Evolutionary conservation across 345 rosid species (phyloP), one percentile per base, ranked within the genome.

Genomic region (Salix arbutifolia): DNA sequence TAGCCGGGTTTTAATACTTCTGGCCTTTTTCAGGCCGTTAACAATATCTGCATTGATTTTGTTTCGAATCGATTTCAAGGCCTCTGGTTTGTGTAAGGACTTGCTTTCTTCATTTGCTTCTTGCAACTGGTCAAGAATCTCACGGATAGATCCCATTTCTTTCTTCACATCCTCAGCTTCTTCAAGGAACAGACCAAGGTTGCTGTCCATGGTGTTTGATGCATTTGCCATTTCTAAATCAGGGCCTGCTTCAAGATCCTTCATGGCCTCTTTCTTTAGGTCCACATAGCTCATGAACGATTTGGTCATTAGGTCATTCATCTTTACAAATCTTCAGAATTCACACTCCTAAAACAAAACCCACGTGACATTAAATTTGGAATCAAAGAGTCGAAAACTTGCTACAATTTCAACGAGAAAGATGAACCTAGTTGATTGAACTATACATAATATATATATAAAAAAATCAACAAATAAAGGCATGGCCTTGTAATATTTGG

Each of bases 281-380:
- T 96, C 98, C 28, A 92, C 99, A 69, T 96, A 93, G 86, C 94
- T 96, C 79, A 82, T 82, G 82, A 92, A 96, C 35, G 99, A 96
- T 82, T 96, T 93, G 70, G 99, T 96, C 99, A 93, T 93, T 60
- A 96, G 72, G 66, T 96, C 99, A 80, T 96, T 96, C 99, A 96
- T 96, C 77, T 90, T 86, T 52, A 17, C 53, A 69, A 65, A 26
- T 50, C 65, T 4, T 37, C 31, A 58, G 31, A 42, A 67, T 50
- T 65, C 26, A 18, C 35, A 37, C 6, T 67, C 67, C 81, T 68
- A 74, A 17, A 67, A 18, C 48, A 23, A 78, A 67, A 31, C 58
- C 42, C 71, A 19, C 70, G 65, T 12, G 31, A 65, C 64, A 40
- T 8, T 40, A 60, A 6, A 42, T 37, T 13, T 30, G 2, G 23